Evolutionary conservation across 768 basidiomycete species (phyloP).

Genomic region (Termitomyces sp.): DNA sequence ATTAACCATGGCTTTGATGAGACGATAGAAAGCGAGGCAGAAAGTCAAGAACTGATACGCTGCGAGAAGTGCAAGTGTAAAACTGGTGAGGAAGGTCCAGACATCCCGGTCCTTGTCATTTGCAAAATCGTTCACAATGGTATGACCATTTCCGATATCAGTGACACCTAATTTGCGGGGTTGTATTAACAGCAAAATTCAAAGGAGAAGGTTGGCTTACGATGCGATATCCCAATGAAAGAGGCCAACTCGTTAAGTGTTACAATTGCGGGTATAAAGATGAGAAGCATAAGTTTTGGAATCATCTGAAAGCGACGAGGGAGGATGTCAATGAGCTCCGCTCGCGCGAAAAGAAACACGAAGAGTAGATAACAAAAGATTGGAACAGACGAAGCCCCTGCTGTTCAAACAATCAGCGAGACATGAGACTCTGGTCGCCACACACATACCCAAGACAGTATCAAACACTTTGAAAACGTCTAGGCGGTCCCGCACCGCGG

Average conservation of each 20-base stretch:
- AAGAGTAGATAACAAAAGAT: conserved; percentile 61
- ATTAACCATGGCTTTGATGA: conserved; percentile 45
- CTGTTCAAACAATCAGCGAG: conserved; percentile 26
- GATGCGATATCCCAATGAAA: conserved; percentile 54
- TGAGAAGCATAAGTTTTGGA: conserved; percentile 40
- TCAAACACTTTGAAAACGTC: conserved; percentile 51
- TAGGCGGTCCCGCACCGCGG: conserved; percentile 40
- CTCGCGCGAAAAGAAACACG: conserved; percentile 53
- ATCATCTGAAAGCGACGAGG: conserved; percentile 46
- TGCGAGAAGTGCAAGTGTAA: conserved; percentile 58
- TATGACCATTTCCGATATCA: background rate
- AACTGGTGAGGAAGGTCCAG: conserved; percentile 56
- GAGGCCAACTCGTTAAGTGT: conserved; percentile 59
- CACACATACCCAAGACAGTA: conserved; percentile 55
- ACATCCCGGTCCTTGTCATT: conserved; percentile 27
- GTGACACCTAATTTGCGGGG: conserved; percentile 10
- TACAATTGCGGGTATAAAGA: conserved; percentile 55
- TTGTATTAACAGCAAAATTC: background rate
- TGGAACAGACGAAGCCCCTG: conserved; percentile 58
- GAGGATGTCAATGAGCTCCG: conserved; percentile 48
- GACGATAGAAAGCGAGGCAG: conserved; percentile 54
- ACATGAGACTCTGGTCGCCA: background rate
- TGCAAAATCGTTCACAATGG: conserved; percentile 40
- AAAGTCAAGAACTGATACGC: conserved; percentile 59
- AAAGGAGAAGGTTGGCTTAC: conserved; percentile 35